Conservation (phyloP, 129 eudicot species). For the Kitagawia praeruptora region DNA sequence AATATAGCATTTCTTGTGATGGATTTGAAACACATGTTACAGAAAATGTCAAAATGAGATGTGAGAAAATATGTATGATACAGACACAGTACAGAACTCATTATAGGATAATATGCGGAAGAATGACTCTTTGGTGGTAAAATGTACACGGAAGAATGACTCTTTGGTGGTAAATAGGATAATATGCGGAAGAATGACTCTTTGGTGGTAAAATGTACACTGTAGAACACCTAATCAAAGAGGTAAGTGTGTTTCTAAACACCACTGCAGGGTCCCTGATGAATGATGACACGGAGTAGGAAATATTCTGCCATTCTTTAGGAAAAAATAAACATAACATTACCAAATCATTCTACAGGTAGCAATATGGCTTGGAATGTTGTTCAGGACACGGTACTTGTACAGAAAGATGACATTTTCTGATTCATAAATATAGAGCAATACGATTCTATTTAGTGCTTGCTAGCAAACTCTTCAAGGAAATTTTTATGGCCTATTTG, state of each 20-base stretch:
- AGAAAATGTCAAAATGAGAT: background rate
- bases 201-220: background rate
- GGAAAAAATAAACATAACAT: background rate
- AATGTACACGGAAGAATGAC: background rate
- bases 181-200: background rate
- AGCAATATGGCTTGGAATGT: constrained; percentile 22
- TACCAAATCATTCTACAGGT: constrained; percentile 32
- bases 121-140: too few relatives aligned
- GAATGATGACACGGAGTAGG: background rate
- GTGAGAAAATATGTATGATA: background rate
- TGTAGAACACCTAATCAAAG: background rate
- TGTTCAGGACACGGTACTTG: constrained; percentile 7
- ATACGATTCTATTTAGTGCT: background rate
- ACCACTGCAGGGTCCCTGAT: background rate
- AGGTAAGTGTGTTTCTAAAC: constrained; percentile 6
- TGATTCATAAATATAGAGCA: background rate
- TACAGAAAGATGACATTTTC: background rate
- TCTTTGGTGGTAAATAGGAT: background rate
- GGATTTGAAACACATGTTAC: background rate
- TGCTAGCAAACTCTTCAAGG: background rate
- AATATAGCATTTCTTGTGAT: background rate
- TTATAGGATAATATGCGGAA: background rate
- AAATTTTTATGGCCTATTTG: background rate
- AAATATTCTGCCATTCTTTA: background rate
- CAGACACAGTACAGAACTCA: background rate